These are phyloP conservation scores for Curvularia spicifera DNA, from an alignment of 2,329 filamentous ascomycete genomes.

Conservation along the genomic window DNA sequence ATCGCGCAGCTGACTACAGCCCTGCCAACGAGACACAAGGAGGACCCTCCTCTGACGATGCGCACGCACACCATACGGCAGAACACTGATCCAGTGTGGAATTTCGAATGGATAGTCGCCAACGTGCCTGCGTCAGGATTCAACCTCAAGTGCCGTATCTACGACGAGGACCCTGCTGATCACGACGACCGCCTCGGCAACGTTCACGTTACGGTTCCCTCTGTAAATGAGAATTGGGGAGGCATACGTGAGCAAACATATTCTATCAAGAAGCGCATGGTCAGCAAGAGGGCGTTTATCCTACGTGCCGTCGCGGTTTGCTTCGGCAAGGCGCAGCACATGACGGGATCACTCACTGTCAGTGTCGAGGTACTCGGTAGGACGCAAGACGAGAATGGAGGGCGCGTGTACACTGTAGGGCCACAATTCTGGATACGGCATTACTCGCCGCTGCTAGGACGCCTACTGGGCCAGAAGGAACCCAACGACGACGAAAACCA, in stretches of 20 bases:
- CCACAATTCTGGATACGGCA: slow-evolving; percentile 81
- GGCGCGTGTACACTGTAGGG: slow-evolving; percentile 79
- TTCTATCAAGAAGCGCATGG: slow-evolving; percentile 80
- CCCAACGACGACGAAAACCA: slow-evolving; percentile 50
- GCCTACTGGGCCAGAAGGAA: slow-evolving; percentile 72
- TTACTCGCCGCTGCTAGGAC: slow-evolving; percentile 86
- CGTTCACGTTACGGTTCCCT: slow-evolving; percentile 71
- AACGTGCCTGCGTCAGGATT: slow-evolving; percentile 85
- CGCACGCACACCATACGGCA: slow-evolving; percentile 78
- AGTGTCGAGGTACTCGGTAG: slow-evolving; percentile 79
- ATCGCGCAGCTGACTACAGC: slow-evolving; percentile 74
- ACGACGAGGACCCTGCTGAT: slow-evolving; percentile 88
- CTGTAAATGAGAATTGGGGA: slow-evolving; percentile 69
- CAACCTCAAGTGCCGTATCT: slow-evolving; percentile 81
- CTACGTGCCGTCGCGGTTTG: slow-evolving; percentile 72
- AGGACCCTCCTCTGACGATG: slow-evolving; percentile 76
- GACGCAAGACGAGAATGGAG: slow-evolving; percentile 68
- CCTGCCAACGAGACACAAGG: slow-evolving; percentile 79
- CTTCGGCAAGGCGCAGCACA: slow-evolving; percentile 66
- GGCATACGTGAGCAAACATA: slow-evolving; percentile 71
- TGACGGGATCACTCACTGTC: slow-evolving; percentile 73
- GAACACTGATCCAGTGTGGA: slow-evolving; percentile 78
- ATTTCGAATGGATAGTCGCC: slow-evolving; percentile 84
- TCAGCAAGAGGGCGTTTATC: slow-evolving; percentile 84
- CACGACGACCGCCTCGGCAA: slow-evolving; percentile 88